Evolutionary conservation across 2,329 filamentous ascomycete species (phyloP), one percentile per base, ranked within the genome.

Genomic region (Diaporthe destruens): DNA sequence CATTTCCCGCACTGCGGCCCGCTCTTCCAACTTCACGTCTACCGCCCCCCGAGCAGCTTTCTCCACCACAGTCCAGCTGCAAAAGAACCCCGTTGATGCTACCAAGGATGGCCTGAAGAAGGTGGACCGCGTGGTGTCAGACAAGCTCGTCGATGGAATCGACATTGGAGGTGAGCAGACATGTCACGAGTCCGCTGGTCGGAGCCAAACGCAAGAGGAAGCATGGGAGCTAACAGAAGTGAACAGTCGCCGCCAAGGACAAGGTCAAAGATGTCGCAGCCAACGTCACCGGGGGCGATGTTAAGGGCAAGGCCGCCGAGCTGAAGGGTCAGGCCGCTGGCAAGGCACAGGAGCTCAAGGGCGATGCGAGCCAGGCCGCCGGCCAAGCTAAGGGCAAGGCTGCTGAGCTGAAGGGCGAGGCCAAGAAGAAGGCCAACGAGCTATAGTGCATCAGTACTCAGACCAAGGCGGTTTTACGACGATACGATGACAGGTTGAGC

Each of bases 131-230:
- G 85, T 83, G 65, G 88, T 92, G 54, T 87, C 87, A 73, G 87
- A 90, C 79, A 91, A 90, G 79, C 78, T 92, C 23, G 87, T 91
- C 36, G 87, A 89, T 51, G 89, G 88, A 20, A 90, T 92, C 78
- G 85, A 92, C 76, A 82, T 84, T 59, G 86, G 87, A 63, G 80
- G 90, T 91, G 84, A 73, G 87, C 84, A 53, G 20, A 36, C 18
- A 11, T 2, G 23, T 18, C 6, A 18, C 6, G 9, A 11, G 6
- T 6, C 2, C 6, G 29, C n/a, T 25, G 32, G 18, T 12, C 8
- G 29, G 18, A 49, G 14, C 39, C 39, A 42, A 14, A 2, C 14
- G 9, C 14, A 51, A 25, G 6, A 2, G 6, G 29, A 20, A 51
- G 72, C 78, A 53, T 78, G 9, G 11, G 18, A 44, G 54, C 74